These are phyloP conservation scores for Fusarium sp. DNA, from an alignment of 2,329 filamentous ascomycete genomes.

Conservation along the genomic window DNA sequence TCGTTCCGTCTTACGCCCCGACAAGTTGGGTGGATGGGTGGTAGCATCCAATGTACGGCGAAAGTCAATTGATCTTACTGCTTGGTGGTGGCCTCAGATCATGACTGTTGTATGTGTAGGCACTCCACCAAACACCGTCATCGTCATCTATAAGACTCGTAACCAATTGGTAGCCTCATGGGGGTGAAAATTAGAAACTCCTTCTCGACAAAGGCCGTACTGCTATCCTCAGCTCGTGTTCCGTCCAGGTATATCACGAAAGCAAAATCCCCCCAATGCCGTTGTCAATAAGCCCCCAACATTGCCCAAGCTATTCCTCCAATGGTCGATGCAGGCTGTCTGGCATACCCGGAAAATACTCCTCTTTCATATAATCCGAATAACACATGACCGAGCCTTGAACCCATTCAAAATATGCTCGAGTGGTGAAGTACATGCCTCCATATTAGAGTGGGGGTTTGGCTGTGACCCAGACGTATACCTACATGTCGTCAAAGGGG, in stretches of 20 bases:
- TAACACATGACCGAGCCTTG: not conserved
- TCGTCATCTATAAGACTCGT: not conserved
- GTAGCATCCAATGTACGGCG: not conserved
- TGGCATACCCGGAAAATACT: fast-evolving
- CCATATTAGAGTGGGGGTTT: not conserved
- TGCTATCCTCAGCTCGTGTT: not conserved
- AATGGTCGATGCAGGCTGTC: not conserved
- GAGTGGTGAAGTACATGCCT: not conserved
- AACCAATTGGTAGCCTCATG: not conserved
- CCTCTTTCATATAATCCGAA: not conserved
- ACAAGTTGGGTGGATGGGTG: not conserved
- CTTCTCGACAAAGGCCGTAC: not conserved
- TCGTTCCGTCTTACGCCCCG: not conserved
- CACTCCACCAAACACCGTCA: not conserved
- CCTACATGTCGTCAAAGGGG: not conserved
- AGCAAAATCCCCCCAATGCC: not conserved
- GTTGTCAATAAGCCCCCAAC: not conserved
- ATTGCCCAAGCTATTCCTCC: not conserved
- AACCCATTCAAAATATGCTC: fast-evolving
- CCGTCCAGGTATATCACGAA: fast-evolving
- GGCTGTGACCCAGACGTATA: not conserved
- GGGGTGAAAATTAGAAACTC: fast-evolving
- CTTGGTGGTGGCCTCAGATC: not conserved
- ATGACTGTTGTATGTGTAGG: not conserved
- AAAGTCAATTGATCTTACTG: not conserved